These are phyloP conservation scores for Salix suchowensis DNA, from an alignment of 345 rosid species.

Conservation along the genomic window DNA sequence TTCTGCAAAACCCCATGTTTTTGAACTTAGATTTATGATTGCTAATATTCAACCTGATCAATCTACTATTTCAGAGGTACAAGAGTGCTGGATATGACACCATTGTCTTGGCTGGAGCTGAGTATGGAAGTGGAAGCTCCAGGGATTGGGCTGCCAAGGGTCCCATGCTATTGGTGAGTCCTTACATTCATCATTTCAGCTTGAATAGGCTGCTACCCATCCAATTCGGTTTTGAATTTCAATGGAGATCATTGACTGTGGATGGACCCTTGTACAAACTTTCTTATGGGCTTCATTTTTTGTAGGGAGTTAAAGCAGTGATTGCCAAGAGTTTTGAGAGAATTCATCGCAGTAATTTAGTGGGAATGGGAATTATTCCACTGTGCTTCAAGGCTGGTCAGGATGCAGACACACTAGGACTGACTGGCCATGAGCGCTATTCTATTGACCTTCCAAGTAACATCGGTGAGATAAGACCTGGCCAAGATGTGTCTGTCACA, in stretches of 20 bases:
- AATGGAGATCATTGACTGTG: neutral
- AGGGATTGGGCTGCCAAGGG: conserved; percentile 99
- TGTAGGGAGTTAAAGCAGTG: conserved; percentile 95
- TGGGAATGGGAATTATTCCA: conserved; percentile 97
- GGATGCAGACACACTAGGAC: conserved; percentile 82
- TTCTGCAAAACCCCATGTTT: neutral
- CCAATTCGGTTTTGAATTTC: neutral
- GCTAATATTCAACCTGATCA: neutral
- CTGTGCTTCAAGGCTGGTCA: conserved; percentile 90
- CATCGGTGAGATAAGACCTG: conserved; percentile 73
- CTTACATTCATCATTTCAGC: neutral
- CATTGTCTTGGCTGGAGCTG: conserved; percentile 91
- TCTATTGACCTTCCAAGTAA: conserved; percentile 76
- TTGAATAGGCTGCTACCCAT: neutral
- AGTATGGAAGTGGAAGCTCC: conserved; percentile 99
- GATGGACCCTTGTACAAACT: too few species aligned
- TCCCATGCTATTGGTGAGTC: conserved; percentile 80
- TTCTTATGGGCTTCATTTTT: conserved; percentile 11
- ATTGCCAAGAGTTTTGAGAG: conserved; percentile 97
- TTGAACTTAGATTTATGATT: neutral
- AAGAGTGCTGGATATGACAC: conserved; percentile 70
- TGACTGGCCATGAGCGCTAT: conserved; percentile 88
- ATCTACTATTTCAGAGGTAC: conserved; percentile 61
- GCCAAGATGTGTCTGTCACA: conserved; percentile 87
- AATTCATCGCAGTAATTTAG: conserved; percentile 95